Percentiles rank a stretch among this genome's conserved stretches.
Evolutionary conservation across 2,329 filamentous ascomycete genomes (phyloP).

Genomic region (Teratosphaeria zuluensis): DNA sequence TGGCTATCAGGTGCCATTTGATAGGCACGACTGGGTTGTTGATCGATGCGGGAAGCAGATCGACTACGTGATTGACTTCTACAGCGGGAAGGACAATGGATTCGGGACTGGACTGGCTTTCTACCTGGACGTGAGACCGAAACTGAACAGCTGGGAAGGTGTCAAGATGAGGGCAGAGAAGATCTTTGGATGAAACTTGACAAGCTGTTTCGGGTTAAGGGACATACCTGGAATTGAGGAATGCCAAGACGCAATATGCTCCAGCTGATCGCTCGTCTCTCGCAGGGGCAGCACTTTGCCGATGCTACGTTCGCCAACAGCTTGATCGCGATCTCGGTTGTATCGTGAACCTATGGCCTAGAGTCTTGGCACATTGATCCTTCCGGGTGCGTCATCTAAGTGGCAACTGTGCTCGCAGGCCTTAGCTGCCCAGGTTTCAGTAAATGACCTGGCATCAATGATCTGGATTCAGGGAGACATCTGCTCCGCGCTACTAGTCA

Average conservation of each 20-base stretch:
- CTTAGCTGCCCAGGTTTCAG: too few species aligned
- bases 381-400: too few species aligned
- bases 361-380: too few species aligned
- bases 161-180: slow-evolving; percentile 44
- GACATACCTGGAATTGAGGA: background rate
- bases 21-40: slow-evolving; percentile 94
- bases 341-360: too few species aligned
- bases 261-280: background rate
- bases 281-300: too few species aligned
- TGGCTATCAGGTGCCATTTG: slow-evolving; percentile 87
- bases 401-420: too few species aligned
- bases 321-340: too few species aligned
- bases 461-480: too few species aligned
- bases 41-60: slow-evolving; percentile 77
- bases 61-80: slow-evolving; percentile 98
- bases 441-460: too few species aligned
- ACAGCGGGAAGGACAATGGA: slow-evolving; percentile 56
- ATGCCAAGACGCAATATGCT: background rate
- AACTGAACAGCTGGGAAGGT: slow-evolving; percentile 54
- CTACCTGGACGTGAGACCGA: slow-evolving; percentile 56
- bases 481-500: too few species aligned
- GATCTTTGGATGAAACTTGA: slow-evolving; percentile 9
- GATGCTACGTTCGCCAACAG: too few species aligned
- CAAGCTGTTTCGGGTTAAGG: background rate
- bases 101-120: slow-evolving; percentile 46